Evolutionary conservation across 1,284 basidiomycete species (phyloP).

Genomic region (Puccinia triticina): DNA sequence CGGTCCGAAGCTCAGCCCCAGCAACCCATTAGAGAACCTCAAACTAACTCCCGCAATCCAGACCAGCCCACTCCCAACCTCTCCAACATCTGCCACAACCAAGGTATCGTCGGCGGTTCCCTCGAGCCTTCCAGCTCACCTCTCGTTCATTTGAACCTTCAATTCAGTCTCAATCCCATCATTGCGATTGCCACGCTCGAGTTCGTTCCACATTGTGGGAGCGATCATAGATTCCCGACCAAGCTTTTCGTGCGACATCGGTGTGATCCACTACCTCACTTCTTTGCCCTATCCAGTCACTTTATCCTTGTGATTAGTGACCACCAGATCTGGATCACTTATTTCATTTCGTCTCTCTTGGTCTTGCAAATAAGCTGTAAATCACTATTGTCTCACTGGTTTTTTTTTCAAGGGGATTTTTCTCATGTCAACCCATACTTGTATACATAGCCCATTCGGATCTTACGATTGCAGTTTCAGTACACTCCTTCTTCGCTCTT

Average conservation of each 20-base stretch:
- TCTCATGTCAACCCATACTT: background rate
- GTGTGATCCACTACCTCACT: too few relatives aligned
- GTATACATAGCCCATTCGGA: background rate
- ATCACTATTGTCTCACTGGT: background rate
- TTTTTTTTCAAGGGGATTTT: background rate
- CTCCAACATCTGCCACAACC: background rate
- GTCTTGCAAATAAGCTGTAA: background rate
- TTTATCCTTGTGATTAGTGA: background rate
- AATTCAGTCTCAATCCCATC: background rate
- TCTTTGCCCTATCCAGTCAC: too few relatives aligned
- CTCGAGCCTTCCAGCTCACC: background rate
- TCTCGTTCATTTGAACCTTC: background rate
- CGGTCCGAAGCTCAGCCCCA: background rate
- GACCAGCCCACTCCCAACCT: background rate
- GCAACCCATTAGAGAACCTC: background rate
- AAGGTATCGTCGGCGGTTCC: background rate
- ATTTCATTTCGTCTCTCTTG: background rate
- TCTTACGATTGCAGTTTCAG: background rate
- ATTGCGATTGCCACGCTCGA: background rate
- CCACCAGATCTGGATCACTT: background rate
- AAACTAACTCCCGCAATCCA: background rate
- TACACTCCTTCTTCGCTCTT: background rate
- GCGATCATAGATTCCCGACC: too few relatives aligned
- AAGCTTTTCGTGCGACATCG: too few relatives aligned
- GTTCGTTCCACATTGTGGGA: too few relatives aligned